Evolutionary conservation across 1,284 basidiomycete species (phyloP), one percentile per base, ranked within the genome.

Genomic region (Afroboletus lepidellus): DNA sequence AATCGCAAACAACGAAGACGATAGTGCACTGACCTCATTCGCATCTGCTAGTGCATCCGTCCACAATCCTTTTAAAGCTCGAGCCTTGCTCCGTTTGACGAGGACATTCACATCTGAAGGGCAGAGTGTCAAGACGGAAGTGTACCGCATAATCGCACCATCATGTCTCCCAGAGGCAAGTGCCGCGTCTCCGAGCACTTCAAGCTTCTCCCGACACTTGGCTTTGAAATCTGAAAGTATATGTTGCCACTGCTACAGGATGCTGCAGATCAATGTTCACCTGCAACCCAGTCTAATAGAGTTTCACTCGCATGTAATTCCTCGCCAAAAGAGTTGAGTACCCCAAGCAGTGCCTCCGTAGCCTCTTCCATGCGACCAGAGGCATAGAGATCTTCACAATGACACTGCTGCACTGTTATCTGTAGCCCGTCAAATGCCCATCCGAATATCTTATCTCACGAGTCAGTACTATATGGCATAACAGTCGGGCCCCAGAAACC

Each of bases 41-140:
- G 50, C 57, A 34, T 53, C 57, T n/a, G 24, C 21, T 38, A 51
- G 20, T 3, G 50, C 41, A 34, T 49, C 37, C 8, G 42, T 20
- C 41, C 53, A 59, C 11, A 46, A 18, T 9, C 3, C 30, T 38
- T 15, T 38, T 12, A 21, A 38, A 7, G 37, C 20, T 6, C 21
- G 11, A 5, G 21, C 37, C 37, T n/a, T 42, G 37, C 50, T 57
- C n/a, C 54, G 46, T 36, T 51, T 47, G 13, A 32, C 8, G 5
- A 59, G 46, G 25, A 54, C 36, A 20, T 38, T 18, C 12, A n/a
- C 30, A 30, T 48, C 38, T n/a, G 15, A 3, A 20, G 56, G 53
- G 21, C 20, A 11, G 32, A 55, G 42, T 7, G 39, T 43, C 12
- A 57, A 27, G 6, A 46, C 50, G 30, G 50, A 44, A 0, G 50